These are phyloP conservation scores for Closterium sp. DNA, from an alignment of 139 green algal genomes.

Conservation along the genomic window DNA sequence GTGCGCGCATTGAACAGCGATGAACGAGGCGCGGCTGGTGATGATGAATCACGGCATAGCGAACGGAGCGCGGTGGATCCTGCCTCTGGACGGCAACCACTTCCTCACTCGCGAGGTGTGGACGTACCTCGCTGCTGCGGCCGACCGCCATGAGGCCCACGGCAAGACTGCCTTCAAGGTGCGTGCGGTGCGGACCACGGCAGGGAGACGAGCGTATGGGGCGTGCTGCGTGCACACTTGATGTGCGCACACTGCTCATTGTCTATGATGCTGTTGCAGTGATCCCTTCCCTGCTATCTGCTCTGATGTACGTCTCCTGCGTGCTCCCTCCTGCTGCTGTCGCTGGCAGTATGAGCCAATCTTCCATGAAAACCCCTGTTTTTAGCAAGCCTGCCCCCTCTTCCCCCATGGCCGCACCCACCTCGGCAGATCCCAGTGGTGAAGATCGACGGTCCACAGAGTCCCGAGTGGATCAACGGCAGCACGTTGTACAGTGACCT, in stretches of 20 bases:
- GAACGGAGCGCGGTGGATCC: not conserved
- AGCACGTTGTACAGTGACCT: not conserved
- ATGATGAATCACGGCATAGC: not conserved
- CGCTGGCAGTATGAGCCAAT: too few species aligned
- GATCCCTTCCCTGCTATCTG: too few species aligned
- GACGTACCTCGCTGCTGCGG: not conserved
- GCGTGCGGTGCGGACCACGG: not conserved
- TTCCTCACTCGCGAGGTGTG: conserved; percentile 1
- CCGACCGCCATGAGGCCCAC: not conserved
- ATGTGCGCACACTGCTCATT: too few species aligned
- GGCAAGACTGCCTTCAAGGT: not conserved
- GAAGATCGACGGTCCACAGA: not conserved
- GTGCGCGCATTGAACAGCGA: not conserved
- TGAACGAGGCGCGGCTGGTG: not conserved
- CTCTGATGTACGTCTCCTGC: too few species aligned
- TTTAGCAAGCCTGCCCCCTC: too few species aligned
- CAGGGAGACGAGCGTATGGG: not conserved
- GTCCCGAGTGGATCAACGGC: not conserved
- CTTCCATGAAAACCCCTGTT: too few species aligned
- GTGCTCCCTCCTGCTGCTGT: too few species aligned
- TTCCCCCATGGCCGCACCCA: not conserved
- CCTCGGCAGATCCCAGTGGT: not conserved
- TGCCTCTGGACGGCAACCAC: not conserved
- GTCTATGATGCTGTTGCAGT: too few species aligned
- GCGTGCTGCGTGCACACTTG: too few species aligned